Conservation (phyloP, 129 eudicot species). For the Ambrosia artemisiifolia region DNA sequence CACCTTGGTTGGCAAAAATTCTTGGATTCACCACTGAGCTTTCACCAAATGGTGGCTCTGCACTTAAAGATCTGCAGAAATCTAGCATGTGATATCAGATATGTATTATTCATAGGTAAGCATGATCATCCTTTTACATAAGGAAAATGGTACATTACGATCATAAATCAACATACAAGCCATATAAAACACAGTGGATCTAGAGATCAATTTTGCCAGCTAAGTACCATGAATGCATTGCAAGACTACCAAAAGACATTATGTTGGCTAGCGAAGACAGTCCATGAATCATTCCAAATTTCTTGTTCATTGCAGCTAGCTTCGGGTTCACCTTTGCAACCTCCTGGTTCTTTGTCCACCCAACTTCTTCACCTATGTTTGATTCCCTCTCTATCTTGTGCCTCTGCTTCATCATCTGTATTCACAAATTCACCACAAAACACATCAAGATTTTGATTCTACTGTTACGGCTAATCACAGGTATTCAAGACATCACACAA, state of each 20-base stretch:
- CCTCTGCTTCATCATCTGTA: constrained; percentile 97
- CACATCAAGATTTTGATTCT: not conserved
- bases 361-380: constrained; percentile 92
- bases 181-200: constrained; percentile 19
- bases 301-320: constrained; percentile 95
- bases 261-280: constrained; percentile 92
- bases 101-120: not conserved
- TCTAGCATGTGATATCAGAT: not conserved
- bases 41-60: not conserved
- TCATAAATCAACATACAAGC: constrained; percentile 18
- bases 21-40: not conserved
- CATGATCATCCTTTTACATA: not conserved
- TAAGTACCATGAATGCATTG: constrained; percentile 95
- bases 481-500: not conserved
- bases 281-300: constrained; percentile 99
- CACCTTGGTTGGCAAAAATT: not conserved
- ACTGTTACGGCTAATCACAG: not conserved
- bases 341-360: constrained; percentile 89
- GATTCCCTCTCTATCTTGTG: constrained; percentile 95
- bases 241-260: constrained; percentile 85
- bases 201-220: constrained; percentile 81
- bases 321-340: constrained; percentile 86
- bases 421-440: constrained; percentile 7
- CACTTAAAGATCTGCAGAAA: not conserved
- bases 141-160: constrained; percentile 22